phyloP scores from a whole-genome alignment of 2,329 filamentous ascomycete genomes.

The Beauveria caledonica region DNA sequence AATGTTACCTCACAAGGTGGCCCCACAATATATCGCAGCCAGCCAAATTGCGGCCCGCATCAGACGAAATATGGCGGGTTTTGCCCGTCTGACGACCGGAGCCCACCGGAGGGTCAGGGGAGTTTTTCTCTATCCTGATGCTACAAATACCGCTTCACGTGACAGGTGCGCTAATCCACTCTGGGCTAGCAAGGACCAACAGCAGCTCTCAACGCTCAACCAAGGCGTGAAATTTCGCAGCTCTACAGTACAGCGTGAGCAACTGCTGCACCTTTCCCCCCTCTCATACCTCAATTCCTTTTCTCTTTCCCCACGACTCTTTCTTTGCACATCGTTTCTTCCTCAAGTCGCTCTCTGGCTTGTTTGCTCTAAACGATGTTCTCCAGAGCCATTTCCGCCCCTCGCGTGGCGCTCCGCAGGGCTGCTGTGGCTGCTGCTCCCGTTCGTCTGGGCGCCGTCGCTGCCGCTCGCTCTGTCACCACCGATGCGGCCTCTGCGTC shows the following conservation, averaged over 20 bases:
- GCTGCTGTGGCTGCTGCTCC: slow-evolving; percentile 38
- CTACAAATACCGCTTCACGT: slow-evolving; percentile 18
- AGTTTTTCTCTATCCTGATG: slow-evolving; percentile 4
- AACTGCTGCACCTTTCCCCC: slow-evolving; percentile 21
- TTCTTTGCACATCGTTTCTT: background rate
- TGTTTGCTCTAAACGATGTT: slow-evolving; percentile 46
- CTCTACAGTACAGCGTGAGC: slow-evolving; percentile 22
- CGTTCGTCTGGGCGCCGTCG: slow-evolving; percentile 21
- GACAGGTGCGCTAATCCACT: slow-evolving; percentile 16
- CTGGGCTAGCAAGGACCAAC: slow-evolving; percentile 29
- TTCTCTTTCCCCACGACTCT: background rate
- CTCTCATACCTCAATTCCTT: slow-evolving; percentile 23
- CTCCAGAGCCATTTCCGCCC: slow-evolving; percentile 58
- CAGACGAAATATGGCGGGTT: slow-evolving; percentile 8
- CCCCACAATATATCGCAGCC: slow-evolving; percentile 5
- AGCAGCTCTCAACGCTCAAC: slow-evolving; percentile 34
- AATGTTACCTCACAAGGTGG: background rate
- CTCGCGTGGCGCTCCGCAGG: slow-evolving; percentile 50
- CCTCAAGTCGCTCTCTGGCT: slow-evolving; percentile 1
- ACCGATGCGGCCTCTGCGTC: slow-evolving; percentile 91
- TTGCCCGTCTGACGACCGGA: slow-evolving; percentile 3
- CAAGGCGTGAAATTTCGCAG: slow-evolving; percentile 36
- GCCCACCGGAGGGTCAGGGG: slow-evolving; percentile 12
- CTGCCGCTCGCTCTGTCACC: slow-evolving; percentile 69
- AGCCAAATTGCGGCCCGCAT: background rate